These are phyloP conservation scores for Colletotrichum phormii DNA, from an alignment of 2,329 filamentous ascomycete genomes.

Conservation along the genomic window DNA sequence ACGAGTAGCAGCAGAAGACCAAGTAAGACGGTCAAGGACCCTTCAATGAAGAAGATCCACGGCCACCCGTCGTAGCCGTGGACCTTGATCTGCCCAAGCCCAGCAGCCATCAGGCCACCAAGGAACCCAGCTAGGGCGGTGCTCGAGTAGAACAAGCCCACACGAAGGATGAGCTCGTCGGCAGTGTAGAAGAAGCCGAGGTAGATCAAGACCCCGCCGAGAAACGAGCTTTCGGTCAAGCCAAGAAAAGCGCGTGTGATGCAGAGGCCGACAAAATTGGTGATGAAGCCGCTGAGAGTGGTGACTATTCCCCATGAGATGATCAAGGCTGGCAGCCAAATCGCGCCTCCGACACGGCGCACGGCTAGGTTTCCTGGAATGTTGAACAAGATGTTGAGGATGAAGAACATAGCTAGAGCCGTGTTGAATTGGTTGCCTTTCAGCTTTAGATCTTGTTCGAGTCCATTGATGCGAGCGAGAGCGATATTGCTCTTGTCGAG, in stretches of 20 bases:
- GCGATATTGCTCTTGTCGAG: constrained; percentile 37
- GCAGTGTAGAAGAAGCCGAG: constrained; percentile 42
- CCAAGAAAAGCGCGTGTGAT: constrained; percentile 40
- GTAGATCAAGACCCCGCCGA: constrained; percentile 41
- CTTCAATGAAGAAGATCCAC: constrained; percentile 39
- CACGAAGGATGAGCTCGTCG: constrained; percentile 40
- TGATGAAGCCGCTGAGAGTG: constrained; percentile 39
- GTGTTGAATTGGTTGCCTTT: constrained; percentile 36
- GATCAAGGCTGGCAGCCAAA: constrained; percentile 38
- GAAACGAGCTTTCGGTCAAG: constrained; percentile 40
- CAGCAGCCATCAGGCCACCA: constrained; percentile 31
- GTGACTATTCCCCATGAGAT: constrained; percentile 41
- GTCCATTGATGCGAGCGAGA: constrained; percentile 37
- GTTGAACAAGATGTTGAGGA: constrained; percentile 40
- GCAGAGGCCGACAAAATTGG: constrained; percentile 38
- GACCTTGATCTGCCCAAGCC: constrained; percentile 23
- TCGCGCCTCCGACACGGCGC: constrained; percentile 38
- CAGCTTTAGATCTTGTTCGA: constrained; percentile 31
- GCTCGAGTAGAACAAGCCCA: constrained; percentile 41
- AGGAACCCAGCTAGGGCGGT: constrained; percentile 34
- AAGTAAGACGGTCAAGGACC: constrained; percentile 24
- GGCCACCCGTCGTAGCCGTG: constrained; percentile 34
- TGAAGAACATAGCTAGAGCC: constrained; percentile 40
- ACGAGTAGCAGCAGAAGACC: not conserved
- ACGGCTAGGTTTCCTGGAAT: constrained; percentile 41